Base-by-base conservation (phyloP, 129 eudicot species). In the Heracleum sosnowskyi region DNA sequence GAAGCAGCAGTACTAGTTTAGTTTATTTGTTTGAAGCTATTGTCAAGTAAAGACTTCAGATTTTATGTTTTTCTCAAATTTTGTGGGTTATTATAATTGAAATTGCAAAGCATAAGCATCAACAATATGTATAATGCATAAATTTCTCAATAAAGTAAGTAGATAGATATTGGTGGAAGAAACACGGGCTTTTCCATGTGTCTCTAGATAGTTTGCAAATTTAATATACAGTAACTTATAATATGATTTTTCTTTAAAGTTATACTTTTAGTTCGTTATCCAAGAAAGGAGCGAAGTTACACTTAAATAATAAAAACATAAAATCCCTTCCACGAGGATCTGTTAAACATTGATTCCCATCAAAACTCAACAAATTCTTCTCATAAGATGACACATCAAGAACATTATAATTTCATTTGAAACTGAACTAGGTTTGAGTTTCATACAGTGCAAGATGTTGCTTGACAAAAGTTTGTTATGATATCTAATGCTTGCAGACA, bases 401-500 rank as follows among this genome's bases (percentile, higher is more conserved):
- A 4, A 66, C 11, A 31, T 31, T 66, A 15, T 31, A 66, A 12
- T 28, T 33, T 28, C 11, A 66, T 69, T 36, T n/a, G 7, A 35
- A 69, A 40, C 26, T 78, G 75, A 55, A 29, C 7, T 42, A 28
- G 4, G 75, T 29, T 78, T 37, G 7, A 15, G 72, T 66, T 66
- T 37, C 9, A 66, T 66, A 31, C 24, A 16, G 4, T 15, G 39
- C 72, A 66, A 3, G 68, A 60, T 60, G 34, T n/a, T 60, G 33
- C 72, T 66, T 28, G 22, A 28, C 24, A 66, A 31, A 15, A 1
- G 39, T 66, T 60, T n/a, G 10, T 31, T 66, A 66, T 66, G 39
- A 31, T 31, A 31, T 66, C 33, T 73, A 77, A 73, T 87, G 40
- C 68, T 74, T 74, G 76, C 92, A 96, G 99, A 88, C 96, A 96